Base-by-base conservation (phyloP, 805 yeast species). In the Candida parachauliodes region DNA sequence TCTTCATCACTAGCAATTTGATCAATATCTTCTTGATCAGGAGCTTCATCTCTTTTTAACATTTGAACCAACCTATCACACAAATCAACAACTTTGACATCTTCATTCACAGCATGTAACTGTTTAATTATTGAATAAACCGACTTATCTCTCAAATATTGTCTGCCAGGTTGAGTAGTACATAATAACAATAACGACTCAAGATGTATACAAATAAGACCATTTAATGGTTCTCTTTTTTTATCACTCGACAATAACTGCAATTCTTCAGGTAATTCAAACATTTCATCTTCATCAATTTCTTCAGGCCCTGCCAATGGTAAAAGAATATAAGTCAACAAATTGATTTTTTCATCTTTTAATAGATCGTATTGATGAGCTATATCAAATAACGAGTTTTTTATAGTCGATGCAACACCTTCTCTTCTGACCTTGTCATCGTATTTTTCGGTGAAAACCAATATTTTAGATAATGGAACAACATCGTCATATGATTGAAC, bases 371-470 rank as follows among this genome's bases (percentile, higher is more conserved):
- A 61, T 55, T 91, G 98, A 24, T 76, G 60, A 28, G 79, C 76
- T 1, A 85, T 68, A 54, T 89, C 96, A 52, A 91, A 91, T 34
- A 91, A 65, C 0, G 91, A 76, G 60, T 91, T 91, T 58, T 93
- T 91, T 49, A 93, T 85, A 2, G 96, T 84, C 4, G 95, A 83
- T 1, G 95, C 94, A 26, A 87, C 89, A 53, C 96, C 97, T 55
- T 84, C 89, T 61, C 98, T 76, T 64, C 98, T 79, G 18, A 78
- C 77, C 50, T 77, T 78, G 10, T 86, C 71, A 52, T 83, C 89
- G 47, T 80, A 83, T 51, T 80, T 77, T 54, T 86, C 89, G 4
- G 96, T 83, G 62, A 88, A 88, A 0, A 80, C 93, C 42, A 86
- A 67, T 19, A 88, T 60, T 55, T 87, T 87, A n/a, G 88, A 78